Base-by-base conservation (phyloP, 305 asterid genomes). In the Petunia hybrid region DNA sequence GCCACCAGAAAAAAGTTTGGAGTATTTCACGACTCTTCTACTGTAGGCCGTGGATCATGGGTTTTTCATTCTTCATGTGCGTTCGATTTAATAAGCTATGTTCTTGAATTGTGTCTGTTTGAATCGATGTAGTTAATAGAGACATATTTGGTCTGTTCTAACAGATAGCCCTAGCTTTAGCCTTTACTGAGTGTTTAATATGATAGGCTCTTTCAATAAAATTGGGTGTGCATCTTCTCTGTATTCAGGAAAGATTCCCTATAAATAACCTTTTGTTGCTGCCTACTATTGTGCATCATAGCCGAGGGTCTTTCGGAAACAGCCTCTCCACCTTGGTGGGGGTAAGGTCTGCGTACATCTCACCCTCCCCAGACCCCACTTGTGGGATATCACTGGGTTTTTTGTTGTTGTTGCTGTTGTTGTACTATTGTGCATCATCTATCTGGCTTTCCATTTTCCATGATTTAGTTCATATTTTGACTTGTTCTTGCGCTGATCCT, bases 391-490 rank as follows among this genome's bases (percentile, higher is more conserved):
- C 31, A 22, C 31, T 22, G 31, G 31, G 31, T 22, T 22, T 22
- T 0, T 22, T 22, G 31, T 22, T 22, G 31, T 22, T 22, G 31
- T 22, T 22, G 31, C 31, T 22, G 31, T 22, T 22, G 31, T 22
- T 22, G 35, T 71, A 48, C 77, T 46, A 31, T 71, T 71, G 59
- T 46, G 78, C 45, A 71, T 35, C 6, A 35, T 71, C 78, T 71
- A 48, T 71, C 6, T 36, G 78, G 78, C 78, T 48, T 48, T 71
- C 62, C 45, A 35, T 35, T 48, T 71, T 71, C 62, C 78, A 71
- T 71, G 13, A 16, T 71, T 38, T 31, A 46, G 61, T 48, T 71
- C 62, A 48, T 13, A 35, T 46, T 48, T 48, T 71, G 43, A 48
- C 13, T 7, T 48, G 62, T 41, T 71, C 62, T 71, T 48, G 62